Conservation (phyloP, 768 basidiomycete species). For the Mycena galericulata region DNA sequence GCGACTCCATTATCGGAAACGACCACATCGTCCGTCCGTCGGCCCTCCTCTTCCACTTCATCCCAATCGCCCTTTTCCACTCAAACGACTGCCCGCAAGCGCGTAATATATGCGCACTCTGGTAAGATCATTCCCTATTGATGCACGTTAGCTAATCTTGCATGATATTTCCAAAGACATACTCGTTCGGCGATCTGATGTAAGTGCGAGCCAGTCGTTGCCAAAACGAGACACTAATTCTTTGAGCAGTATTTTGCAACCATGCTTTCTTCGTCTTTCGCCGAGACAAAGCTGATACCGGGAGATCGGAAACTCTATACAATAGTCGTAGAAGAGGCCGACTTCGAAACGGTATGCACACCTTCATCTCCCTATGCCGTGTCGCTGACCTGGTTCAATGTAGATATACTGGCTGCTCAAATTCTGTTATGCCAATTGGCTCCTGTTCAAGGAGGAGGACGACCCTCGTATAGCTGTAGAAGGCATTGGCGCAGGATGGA, state of each 20-base stretch:
- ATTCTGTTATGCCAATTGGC: constrained; percentile 82
- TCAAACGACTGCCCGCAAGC: constrained; percentile 71
- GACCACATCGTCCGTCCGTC: constrained; percentile 45
- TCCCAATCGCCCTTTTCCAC: constrained; percentile 55
- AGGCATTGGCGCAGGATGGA: constrained; percentile 76
- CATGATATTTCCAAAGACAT: constrained; percentile 53
- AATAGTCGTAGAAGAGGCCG: constrained; percentile 81
- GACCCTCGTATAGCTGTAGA: constrained; percentile 77
- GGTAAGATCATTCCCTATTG: constrained; percentile 38
- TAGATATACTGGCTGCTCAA: constrained; percentile 81
- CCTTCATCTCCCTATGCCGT: background rate
- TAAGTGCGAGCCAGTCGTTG: no score
- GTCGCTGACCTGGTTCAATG: constrained; percentile 41
- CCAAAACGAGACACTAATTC: no score
- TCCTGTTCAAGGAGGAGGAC: constrained; percentile 75
- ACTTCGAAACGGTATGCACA: constrained; percentile 65
- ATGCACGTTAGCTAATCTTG: background rate
- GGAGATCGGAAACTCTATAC: constrained; percentile 71
- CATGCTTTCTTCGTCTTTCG: constrained; percentile 77
- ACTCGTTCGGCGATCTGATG: constrained; percentile 74
- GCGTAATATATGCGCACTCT: constrained; percentile 82
- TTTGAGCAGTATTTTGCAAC: constrained; percentile 69
- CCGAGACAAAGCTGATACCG: constrained; percentile 60
- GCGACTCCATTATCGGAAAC: constrained; percentile 44
- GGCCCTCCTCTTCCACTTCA: constrained; percentile 57